Base-by-base conservation (phyloP, 345 rosid species). In the Cardamine occulta region DNA sequence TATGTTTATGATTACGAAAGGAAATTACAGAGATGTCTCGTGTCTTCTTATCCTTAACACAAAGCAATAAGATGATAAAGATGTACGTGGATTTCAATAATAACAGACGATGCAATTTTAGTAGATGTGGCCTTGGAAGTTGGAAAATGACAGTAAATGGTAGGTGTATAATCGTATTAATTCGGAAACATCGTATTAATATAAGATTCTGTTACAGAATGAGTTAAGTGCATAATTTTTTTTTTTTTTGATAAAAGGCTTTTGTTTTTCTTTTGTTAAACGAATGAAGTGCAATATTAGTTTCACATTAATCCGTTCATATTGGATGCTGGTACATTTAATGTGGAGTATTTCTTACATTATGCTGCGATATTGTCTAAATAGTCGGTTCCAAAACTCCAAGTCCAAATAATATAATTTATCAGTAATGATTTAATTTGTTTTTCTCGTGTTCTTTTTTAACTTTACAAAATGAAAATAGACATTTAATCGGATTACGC, bases 11-110 rank as follows among this genome's bases (percentile, higher is more conserved):
- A 67, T 75, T 68, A 75, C 13, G 28, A 67, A 39, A 49, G 28
- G 66, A 74, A 66, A 56, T 40, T 65, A 66, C 24, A 47, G 49
- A 66, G 63, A 47, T 48, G 23, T 12, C 60, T 66, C 45, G 14
- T 15, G 18, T 68, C 31, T 67, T 59, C 79, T 75, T 59, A 75
- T 75, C 79, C 73, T 74, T 74, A 28, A 74, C 53, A 61, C 37
- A 21, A 60, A 51, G 48, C 26, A 68, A 68, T 35, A 48, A 58
- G 79, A 49, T 66, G 44, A 75, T 75, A 75, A 69, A 32, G 58
- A 53, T 29, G 34, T 70, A 69, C 70, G 66, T 76, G 75, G 57
- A 37, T 18, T 58, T 57, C 51, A 47, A 58, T 58, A 66, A 74
- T 69, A 54, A 31, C 80, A 62, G 70, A 69, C 74, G 74, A 42